A percentile compares a stretch with the other conserved stretches of the same genome.
Evolutionary conservation across 441 rosid genomes (phyloP).

Genomic region (Croton laevigatus): DNA sequence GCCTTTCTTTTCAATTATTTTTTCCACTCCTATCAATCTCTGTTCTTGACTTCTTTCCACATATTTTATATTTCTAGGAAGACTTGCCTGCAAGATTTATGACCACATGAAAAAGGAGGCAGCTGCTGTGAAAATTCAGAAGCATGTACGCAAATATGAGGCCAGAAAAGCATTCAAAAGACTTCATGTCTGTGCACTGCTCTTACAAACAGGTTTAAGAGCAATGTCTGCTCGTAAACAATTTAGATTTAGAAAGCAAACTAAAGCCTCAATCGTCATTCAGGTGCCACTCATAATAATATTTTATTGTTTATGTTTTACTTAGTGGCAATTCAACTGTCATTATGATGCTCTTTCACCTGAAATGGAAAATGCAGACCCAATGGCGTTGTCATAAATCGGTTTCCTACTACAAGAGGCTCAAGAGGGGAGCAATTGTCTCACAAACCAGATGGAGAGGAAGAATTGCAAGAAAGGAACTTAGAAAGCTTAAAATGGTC

Average conservation of each 20-base stretch:
- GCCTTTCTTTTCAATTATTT: not conserved
- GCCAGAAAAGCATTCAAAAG: conserved; percentile 61
- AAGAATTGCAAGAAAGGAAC: conserved; percentile 70
- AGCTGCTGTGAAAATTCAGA: conserved; percentile 85
- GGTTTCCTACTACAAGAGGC: conserved; percentile 61
- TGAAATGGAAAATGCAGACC: conserved; percentile 45
- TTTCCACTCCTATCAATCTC: not conserved
- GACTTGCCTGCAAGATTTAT: conserved; percentile 65
- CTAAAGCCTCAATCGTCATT: conserved; percentile 71
- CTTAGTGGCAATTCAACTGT: conserved; percentile 7
- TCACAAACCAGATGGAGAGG: conserved; percentile 96
- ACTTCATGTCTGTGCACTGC: conserved; percentile 58
- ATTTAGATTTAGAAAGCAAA: conserved; percentile 66
- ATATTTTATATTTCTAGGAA: conserved; percentile 46
- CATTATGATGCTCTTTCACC: not conserved
- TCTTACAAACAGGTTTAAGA: conserved; percentile 74
- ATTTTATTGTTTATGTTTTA: conserved; percentile 6
- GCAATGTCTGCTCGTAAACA: conserved; percentile 78
- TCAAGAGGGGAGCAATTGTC: conserved; percentile 63
- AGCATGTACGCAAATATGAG: conserved; percentile 54
- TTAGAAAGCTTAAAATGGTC: conserved; percentile 95
- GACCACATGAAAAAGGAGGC: conserved; percentile 59
- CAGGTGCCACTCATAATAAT: conserved; percentile 49
- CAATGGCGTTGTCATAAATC: conserved; percentile 78
- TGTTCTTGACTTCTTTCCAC: conserved; percentile 11